phyloP scores from a whole-genome alignment of 495 filamentous ascomycete genomes.

The Annulohypoxylon nitens region DNA sequence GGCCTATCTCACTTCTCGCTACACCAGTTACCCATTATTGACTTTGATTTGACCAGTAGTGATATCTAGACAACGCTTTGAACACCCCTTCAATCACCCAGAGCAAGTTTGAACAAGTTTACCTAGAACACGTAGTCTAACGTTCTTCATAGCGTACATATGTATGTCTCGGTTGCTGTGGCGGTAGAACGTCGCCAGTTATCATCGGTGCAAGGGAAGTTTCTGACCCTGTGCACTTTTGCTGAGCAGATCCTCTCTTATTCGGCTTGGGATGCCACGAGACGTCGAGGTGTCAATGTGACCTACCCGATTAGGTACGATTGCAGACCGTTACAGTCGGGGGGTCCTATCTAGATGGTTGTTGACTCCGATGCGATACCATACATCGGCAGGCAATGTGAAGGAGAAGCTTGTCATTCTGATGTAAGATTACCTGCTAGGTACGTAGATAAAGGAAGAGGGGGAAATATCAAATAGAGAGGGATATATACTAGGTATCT shows the following conservation, averaged over 20 bases:
- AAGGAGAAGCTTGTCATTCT: neutral
- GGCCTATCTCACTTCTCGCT: neutral
- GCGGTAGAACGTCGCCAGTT: neutral
- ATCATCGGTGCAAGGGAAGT: conserved; percentile 25
- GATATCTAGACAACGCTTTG: neutral
- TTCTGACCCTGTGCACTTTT: conserved; percentile 13
- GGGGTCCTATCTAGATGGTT: conserved; percentile 25
- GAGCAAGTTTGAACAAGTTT: neutral
- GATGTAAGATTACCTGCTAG: neutral
- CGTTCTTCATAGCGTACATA: conserved; percentile 1
- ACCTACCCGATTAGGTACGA: conserved; percentile 41
- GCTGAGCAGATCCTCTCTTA: conserved; percentile 14
- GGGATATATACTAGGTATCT: neutral
- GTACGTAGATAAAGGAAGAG: neutral
- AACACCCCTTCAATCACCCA: neutral
- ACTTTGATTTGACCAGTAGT: neutral
- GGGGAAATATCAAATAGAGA: too few relatives aligned
- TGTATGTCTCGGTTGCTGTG: neutral
- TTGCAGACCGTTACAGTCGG: conserved; percentile 18
- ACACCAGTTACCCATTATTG: neutral
- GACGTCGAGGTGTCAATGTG: conserved; percentile 23
- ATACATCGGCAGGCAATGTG: conserved; percentile 8
- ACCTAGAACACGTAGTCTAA: conserved; percentile 9
- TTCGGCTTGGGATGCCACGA: conserved; percentile 23
- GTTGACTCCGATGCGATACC: conserved; percentile 31